Conservation (phyloP, 495 filamentous ascomycete genomes). For the Aspergillus sclerotioniger region DNA sequence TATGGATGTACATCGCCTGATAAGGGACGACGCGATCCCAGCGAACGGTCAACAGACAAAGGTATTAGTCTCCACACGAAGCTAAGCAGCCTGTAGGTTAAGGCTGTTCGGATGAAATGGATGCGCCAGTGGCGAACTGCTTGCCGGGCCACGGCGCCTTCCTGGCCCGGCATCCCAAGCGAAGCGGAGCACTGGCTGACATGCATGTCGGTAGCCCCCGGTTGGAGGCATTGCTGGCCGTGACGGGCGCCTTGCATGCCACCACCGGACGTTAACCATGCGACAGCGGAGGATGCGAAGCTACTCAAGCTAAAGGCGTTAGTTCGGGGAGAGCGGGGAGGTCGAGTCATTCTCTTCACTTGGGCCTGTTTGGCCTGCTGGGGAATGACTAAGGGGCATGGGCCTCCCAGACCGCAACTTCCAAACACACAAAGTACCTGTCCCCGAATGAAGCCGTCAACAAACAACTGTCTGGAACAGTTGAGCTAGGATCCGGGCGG, state of each 20-base stretch:
- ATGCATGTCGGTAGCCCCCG: neutral
- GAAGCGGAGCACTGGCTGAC: neutral
- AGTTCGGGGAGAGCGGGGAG: neutral
- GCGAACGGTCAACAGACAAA: too few species aligned
- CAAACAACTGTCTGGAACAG: too few species aligned
- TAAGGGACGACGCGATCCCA: too few species aligned
- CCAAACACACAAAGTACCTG: neutral
- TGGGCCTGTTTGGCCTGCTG: too few species aligned
- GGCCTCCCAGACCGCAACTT: neutral
- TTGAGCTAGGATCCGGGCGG: neutral
- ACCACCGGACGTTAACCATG: neutral
- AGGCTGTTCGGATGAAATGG: too few species aligned
- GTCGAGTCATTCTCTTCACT: neutral
- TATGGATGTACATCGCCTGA: too few species aligned
- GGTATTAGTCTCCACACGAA: too few species aligned
- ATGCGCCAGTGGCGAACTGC: too few species aligned
- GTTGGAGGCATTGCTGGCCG: neutral
- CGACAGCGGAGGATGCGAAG: neutral
- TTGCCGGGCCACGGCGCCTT: too few species aligned
- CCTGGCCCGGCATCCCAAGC: neutral
- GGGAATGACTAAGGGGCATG: neutral
- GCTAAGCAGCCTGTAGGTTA: too few species aligned
- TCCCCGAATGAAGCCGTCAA: neutral
- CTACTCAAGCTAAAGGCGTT: neutral
- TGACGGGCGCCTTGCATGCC: constrained; percentile 3